A percentile compares a stretch with the other conserved stretches of the same genome.
These are phyloP conservation scores for Roridomyces roridus DNA, from an alignment of 768 basidiomycete genomes.

Conservation along the genomic window DNA sequence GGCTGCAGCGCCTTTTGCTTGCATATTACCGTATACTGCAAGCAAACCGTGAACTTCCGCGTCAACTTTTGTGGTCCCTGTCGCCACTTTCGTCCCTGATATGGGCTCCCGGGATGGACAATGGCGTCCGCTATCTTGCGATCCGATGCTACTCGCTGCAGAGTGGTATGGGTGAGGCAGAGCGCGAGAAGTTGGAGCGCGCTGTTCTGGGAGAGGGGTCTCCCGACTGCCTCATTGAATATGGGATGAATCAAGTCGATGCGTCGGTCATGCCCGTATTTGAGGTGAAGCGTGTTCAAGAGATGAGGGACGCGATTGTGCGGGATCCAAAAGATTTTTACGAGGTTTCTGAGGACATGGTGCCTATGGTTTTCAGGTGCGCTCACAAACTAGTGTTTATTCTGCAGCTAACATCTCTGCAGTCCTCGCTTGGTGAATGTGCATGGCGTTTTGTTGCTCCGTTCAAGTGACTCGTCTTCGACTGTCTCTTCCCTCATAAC, in stretches of 20 bases:
- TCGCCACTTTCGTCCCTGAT: slow-evolving; percentile 56
- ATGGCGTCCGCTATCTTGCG: slow-evolving; percentile 70
- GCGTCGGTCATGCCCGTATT: slow-evolving; percentile 83
- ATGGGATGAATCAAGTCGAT: slow-evolving; percentile 61
- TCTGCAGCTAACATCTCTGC: slow-evolving; percentile 22
- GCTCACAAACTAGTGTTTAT: slow-evolving; percentile 16
- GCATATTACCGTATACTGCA: slow-evolving; percentile 83
- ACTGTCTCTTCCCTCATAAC: slow-evolving; percentile 54
- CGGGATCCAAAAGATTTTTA: slow-evolving; percentile 53
- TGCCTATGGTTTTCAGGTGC: slow-evolving; percentile 62
- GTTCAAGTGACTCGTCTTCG: slow-evolving; percentile 37
- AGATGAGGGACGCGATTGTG: slow-evolving; percentile 54
- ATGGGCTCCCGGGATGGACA: slow-evolving; percentile 54
- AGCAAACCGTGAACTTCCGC: slow-evolving; percentile 74
- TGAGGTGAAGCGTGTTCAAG: slow-evolving; percentile 66
- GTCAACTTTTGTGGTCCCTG: slow-evolving; percentile 66
- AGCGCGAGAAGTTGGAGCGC: slow-evolving; percentile 70
- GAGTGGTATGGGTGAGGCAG: slow-evolving; percentile 78
- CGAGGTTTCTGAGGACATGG: slow-evolving; percentile 44
- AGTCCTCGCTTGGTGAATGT: slow-evolving; percentile 68
- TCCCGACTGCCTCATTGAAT: slow-evolving; percentile 69
- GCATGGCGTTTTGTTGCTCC: slow-evolving; percentile 70
- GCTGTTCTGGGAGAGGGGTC: slow-evolving; percentile 64
- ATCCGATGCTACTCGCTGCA: slow-evolving; percentile 82
- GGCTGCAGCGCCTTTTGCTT: slow-evolving; percentile 75